Evolutionary conservation across 2,329 filamentous ascomycete genomes (phyloP).

Genomic region (Huntiella omanensis): DNA sequence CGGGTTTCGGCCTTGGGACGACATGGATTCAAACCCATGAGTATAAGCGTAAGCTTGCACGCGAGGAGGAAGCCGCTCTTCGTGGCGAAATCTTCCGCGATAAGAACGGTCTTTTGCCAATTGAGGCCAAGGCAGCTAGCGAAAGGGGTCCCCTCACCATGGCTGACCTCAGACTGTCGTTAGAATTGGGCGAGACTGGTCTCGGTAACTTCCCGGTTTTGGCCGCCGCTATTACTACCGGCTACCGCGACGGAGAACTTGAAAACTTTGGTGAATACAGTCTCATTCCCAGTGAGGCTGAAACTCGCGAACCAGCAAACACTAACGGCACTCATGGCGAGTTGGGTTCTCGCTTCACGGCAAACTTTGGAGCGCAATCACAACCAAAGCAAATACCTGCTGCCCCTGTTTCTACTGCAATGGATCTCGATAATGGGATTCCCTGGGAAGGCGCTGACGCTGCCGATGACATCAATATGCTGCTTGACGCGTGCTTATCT

Average conservation of each 20-base stretch:
- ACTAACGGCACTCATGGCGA: conserved; percentile 19
- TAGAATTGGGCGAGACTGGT: conserved; percentile 58
- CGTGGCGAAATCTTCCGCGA: conserved; percentile 59
- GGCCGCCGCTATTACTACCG: conserved; percentile 47
- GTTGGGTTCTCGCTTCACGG: conserved; percentile 22
- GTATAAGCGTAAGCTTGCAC: conserved; percentile 54
- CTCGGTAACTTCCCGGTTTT: conserved; percentile 63
- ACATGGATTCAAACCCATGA: conserved; percentile 61
- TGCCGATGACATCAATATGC: conserved; percentile 34
- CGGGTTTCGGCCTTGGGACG: conserved; percentile 44
- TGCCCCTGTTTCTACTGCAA: conserved; percentile 20
- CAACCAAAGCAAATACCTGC: not conserved
- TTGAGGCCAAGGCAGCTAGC: conserved; percentile 60
- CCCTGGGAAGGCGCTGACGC: conserved; percentile 42
- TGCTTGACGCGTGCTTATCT: conserved; percentile 37
- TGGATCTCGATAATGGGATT: conserved; percentile 40
- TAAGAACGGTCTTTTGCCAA: conserved; percentile 57
- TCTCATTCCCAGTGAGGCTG: conserved; percentile 24
- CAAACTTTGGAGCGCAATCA: conserved; percentile 5
- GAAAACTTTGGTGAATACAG: conserved; percentile 46
- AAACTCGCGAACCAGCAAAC: conserved; percentile 12
- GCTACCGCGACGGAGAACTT: conserved; percentile 58
- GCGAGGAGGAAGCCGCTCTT: conserved; percentile 54
- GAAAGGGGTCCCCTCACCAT: conserved; percentile 55
- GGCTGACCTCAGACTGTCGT: conserved; percentile 56